Evolutionary conservation across 352 stramenopile genomes (phyloP).

Genomic region (Globisporangium camurandrum): DNA sequence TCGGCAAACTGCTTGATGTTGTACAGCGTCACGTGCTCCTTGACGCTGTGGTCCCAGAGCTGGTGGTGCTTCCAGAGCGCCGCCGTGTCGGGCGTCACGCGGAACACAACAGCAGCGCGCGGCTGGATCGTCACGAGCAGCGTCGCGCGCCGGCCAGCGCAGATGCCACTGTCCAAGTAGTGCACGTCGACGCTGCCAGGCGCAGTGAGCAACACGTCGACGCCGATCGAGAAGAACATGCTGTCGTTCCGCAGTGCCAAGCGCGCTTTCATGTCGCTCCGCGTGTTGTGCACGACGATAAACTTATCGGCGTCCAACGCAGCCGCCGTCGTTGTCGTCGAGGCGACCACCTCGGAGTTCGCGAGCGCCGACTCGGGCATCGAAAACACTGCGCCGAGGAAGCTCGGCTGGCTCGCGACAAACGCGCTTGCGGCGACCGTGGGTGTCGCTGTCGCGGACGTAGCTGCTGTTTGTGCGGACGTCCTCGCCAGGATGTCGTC

Average conservation of each 20-base stretch:
- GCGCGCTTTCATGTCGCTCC: constrained; percentile 49
- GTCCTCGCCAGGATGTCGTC: constrained; percentile 25
- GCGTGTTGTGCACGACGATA: constrained; percentile 71
- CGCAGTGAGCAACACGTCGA: constrained; percentile 37
- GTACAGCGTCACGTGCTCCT: constrained; percentile 85
- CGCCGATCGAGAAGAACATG: constrained; percentile 74
- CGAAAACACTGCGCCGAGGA: constrained; percentile 72
- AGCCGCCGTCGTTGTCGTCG: constrained; percentile 15
- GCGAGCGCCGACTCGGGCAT: constrained; percentile 64
- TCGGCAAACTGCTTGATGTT: constrained; percentile 88
- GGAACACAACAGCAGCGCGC: constrained; percentile 45
- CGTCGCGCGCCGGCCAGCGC: constrained; percentile 53
- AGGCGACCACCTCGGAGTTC: constrained; percentile 29
- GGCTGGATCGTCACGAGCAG: constrained; percentile 67
- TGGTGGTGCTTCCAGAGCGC: constrained; percentile 72
- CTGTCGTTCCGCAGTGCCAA: constrained; percentile 78
- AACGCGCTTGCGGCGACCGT: constrained; percentile 13
- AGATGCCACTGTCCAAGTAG: constrained; percentile 61
- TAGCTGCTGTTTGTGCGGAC: too few species aligned
- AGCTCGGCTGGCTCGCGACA: constrained; percentile 55
- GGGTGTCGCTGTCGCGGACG: too few species aligned
- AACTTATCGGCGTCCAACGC: constrained; percentile 50
- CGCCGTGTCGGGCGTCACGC: constrained; percentile 57
- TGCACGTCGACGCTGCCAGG: constrained; percentile 41
- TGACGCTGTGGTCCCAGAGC: constrained; percentile 83